Evolutionary conservation across 495 filamentous ascomycete genomes (phyloP).

Genomic region (Penicillium cataractarum): DNA sequence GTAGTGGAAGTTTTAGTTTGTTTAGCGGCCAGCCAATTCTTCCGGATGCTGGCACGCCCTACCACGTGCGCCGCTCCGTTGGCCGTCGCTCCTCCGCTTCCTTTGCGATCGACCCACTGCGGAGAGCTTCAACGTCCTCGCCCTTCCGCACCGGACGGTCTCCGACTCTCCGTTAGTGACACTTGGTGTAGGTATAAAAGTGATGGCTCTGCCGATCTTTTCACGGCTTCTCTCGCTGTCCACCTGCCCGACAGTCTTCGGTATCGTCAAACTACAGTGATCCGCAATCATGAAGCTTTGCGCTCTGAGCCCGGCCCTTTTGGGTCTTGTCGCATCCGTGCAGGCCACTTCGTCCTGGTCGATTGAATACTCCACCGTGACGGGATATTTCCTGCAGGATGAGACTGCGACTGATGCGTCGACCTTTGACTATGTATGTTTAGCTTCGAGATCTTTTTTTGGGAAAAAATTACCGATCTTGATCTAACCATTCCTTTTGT

Average conservation of each 20-base stretch:
- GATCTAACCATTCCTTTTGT: not conserved
- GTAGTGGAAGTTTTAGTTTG: not conserved
- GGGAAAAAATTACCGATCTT: not conserved
- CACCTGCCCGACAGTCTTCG: constrained; percentile 9
- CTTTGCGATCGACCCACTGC: not conserved
- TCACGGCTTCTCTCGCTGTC: constrained; percentile 3
- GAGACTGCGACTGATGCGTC: constrained; percentile 60
- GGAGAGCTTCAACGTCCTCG: not conserved
- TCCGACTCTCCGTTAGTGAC: no score
- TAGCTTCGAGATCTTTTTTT: not conserved
- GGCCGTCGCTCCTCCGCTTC: constrained; percentile 4
- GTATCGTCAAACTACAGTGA: not conserved
- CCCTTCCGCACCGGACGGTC: not conserved
- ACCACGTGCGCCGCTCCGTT: constrained; percentile 12
- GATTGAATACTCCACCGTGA: constrained; percentile 65
- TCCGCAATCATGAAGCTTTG: constrained; percentile 37
- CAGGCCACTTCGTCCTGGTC: constrained; percentile 21
- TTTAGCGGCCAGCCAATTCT: constrained; percentile 4
- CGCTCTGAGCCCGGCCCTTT: constrained; percentile 21
- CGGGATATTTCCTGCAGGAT: constrained; percentile 75
- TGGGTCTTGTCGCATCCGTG: constrained; percentile 28
- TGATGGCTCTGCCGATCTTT: constrained; percentile 19
- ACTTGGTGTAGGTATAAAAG: constrained; percentile 18
- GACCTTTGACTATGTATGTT: constrained; percentile 68
- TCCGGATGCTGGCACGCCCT: not conserved